Evolutionary conservation across 2,329 filamentous ascomycete species (phyloP), one percentile per base, ranked within the genome.

Genomic region (Colletotrichum eremochloae): DNA sequence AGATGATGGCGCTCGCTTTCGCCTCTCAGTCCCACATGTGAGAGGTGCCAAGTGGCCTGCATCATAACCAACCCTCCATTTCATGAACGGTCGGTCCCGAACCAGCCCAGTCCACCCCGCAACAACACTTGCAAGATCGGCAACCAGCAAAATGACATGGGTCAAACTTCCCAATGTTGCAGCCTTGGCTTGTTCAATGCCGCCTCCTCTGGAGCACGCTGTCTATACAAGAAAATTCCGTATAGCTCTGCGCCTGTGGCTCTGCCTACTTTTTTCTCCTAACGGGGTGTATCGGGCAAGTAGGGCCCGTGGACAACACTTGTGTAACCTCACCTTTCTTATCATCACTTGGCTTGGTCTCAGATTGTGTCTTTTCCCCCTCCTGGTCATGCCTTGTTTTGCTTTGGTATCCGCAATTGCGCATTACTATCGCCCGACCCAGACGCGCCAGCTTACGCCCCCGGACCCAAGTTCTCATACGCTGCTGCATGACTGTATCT

Each of bases 31-130:
- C 7, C n/a, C 24, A 38, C 50, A 56, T 56, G 44, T 61, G 66
- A 69, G 48, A 55, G 38, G 69, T 56, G 60, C 69, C 60, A 72
- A 61, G 69, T 69, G 69, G 58, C 61, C 38, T 48, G 69, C 66
- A 48, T 63, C 53, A 33, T 20, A 44, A 11, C 20, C 69, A 69
- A 50, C 48, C 38, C 55, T 50, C 66, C 55, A 48, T 46, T 55
- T 38, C 31, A n/a, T 64, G 60, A 50, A 46, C 65, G 66, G 66
- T 72, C 69, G 69, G 66, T 69, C 69, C 69, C 69, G 66, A 69
- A 36, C 15, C 52, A 56, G 29, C 50, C 29, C 38, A 69, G n/a
- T 7, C 29, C 46, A 40, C 66, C 48, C 58, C 60, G 69, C 60
- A 65, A 38, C 29, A 63, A 15, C 42, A 46, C 50, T 52, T 44